Conservation (phyloP, 805 yeast species). For the Candida lessepsii region DNA sequence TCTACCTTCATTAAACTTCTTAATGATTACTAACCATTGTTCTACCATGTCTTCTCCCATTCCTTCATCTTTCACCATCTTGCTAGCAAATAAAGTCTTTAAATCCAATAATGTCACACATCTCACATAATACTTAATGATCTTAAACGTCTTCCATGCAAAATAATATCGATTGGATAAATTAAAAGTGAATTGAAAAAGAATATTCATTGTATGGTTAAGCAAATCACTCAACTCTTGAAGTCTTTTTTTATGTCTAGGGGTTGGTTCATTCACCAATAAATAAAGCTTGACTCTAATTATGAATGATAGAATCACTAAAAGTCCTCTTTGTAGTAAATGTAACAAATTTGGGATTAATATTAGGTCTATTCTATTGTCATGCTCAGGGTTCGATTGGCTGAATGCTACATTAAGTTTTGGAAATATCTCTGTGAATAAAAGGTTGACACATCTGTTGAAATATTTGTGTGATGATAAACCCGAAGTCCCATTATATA, state of each 20-base stretch:
- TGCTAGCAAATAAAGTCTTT: not conserved
- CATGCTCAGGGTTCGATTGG: not conserved
- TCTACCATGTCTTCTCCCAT: not conserved
- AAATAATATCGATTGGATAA: constrained; percentile 58
- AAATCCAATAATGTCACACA: constrained; percentile 5
- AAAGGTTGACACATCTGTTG: not conserved
- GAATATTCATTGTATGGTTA: constrained; percentile 1
- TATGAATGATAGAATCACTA: constrained; percentile 6
- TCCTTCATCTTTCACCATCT: not conserved
- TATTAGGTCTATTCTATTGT: constrained; percentile 8
- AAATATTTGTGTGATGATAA: constrained; percentile 1
- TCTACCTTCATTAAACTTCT: not conserved
- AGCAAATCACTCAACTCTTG: not conserved
- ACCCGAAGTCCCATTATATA: constrained; percentile 4
- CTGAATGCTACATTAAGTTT: constrained; percentile 4
- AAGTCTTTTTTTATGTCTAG: not conserved
- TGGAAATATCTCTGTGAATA: constrained; percentile 8
- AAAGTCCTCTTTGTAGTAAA: constrained; percentile 9
- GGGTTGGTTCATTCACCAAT: not conserved
- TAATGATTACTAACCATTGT: not conserved
- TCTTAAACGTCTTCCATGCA: constrained; percentile 49
- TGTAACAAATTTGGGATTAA: constrained; percentile 12
- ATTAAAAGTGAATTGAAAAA: constrained; percentile 16
- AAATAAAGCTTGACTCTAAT: constrained; percentile 3
- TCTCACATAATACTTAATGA: constrained; percentile 5